Conservation (phyloP, 2,329 filamentous ascomycete species). For the Colletotrichum sp. region DNA sequence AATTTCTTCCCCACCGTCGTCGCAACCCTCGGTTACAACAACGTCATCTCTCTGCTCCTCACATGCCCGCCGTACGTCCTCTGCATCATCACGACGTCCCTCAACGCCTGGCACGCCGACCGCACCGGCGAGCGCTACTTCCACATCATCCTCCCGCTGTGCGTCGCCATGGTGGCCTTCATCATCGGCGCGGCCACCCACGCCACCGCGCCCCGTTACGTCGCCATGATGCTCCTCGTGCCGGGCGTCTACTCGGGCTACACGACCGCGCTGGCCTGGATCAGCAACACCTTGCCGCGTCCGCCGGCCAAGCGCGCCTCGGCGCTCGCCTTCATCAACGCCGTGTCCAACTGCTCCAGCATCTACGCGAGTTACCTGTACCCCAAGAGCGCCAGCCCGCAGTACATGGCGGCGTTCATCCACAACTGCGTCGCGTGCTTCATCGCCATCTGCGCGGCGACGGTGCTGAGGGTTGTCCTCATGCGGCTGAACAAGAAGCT, state of each 20-base stretch:
- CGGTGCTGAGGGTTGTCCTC: slow-evolving; percentile 67
- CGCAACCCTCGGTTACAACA: slow-evolving; percentile 66
- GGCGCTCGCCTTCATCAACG: slow-evolving; percentile 78
- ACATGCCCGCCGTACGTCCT: slow-evolving; percentile 71
- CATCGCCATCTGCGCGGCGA: slow-evolving; percentile 68
- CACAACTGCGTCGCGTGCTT: slow-evolving; percentile 72
- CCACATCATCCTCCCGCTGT: slow-evolving; percentile 68
- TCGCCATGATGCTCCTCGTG: slow-evolving; percentile 46
- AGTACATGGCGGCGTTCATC: slow-evolving; percentile 63
- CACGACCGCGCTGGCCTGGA: slow-evolving; percentile 74
- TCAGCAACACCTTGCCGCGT: slow-evolving; percentile 74
- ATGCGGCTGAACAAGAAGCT: slow-evolving; percentile 72
- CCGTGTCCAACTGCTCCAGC: slow-evolving; percentile 44
- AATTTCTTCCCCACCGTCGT: slow-evolving; percentile 78
- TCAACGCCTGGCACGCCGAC: slow-evolving; percentile 75
- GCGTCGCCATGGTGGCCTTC: slow-evolving; percentile 67
- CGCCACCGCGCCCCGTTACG: slow-evolving; percentile 65
- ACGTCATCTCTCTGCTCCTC: slow-evolving; percentile 65
- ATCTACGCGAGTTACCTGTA: slow-evolving; percentile 78
- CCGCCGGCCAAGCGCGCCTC: slow-evolving; percentile 76
- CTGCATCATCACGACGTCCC: slow-evolving; percentile 63
- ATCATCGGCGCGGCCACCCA: slow-evolving; percentile 72
- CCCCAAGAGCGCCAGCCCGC: slow-evolving; percentile 48
- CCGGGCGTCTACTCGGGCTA: slow-evolving; percentile 43
- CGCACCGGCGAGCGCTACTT: slow-evolving; percentile 73